phyloP scores from a whole-genome alignment of 2,329 filamentous ascomycete genomes.

The Aspergillus pseudoterreus region DNA sequence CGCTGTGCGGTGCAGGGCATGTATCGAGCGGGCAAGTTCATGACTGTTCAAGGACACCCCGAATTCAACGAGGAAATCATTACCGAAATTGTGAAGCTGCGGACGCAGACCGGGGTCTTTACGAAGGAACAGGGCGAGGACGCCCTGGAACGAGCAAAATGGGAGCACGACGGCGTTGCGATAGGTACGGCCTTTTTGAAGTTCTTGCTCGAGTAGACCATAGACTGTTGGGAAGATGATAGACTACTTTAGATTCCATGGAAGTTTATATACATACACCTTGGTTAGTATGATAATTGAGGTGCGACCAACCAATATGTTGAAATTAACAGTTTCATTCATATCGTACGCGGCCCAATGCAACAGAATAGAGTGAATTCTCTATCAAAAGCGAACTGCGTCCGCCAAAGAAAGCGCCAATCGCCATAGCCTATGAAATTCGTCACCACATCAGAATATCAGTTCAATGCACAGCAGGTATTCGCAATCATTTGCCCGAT shows the following conservation, averaged over 20 bases:
- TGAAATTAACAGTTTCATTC: too few species aligned
- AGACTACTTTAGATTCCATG: background rate
- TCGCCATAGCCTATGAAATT: too few species aligned
- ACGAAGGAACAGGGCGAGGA: conserved; percentile 65
- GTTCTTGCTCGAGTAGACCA: conserved; percentile 61
- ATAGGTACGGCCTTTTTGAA: conserved; percentile 71
- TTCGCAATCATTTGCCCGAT: too few species aligned
- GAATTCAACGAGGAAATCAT: conserved; percentile 75
- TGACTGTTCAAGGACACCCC: conserved; percentile 82
- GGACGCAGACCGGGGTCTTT: conserved; percentile 67
- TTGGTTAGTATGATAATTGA: background rate
- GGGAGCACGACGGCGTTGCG: conserved; percentile 73
- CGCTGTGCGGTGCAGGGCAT: conserved; percentile 75
- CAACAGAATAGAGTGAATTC: background rate
- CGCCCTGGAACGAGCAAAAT: conserved; percentile 61
- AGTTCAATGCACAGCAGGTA: too few species aligned
- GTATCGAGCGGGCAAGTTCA: conserved; percentile 62
- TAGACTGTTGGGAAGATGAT: background rate
- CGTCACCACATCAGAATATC: too few species aligned
- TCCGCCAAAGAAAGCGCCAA: too few species aligned
- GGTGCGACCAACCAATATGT: too few species aligned
- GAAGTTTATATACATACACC: background rate
- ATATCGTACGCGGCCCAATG: too few species aligned
- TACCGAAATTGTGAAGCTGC: conserved; percentile 60
- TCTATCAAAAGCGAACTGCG: too few species aligned